Evolutionary conservation across 495 filamentous ascomycete genomes (phyloP), one percentile per base, ranked within the genome.

Genomic region (Aspergillus haitiensis): DNA sequence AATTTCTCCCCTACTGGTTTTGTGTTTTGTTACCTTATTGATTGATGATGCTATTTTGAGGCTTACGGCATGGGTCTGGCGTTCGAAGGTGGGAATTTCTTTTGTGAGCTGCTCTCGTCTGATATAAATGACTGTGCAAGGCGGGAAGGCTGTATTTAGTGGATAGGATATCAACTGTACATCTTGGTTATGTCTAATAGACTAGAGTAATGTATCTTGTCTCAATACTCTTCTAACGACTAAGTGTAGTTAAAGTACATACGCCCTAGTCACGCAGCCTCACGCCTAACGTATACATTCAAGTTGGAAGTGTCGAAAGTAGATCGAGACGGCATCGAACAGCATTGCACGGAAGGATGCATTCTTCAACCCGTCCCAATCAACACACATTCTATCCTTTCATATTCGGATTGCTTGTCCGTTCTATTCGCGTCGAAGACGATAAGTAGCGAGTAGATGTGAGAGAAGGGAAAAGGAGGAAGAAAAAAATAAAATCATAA

Each of bases 1-100:
- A 56, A 60, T 61, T 60, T 55, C 18, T 65, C 60, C 61, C 61
- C 59, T 63, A 42, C 39, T 61, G 31, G 5, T 63, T 57, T 67
- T 60, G 56, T 49, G 58, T 18, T 53, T 21, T 18, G n/a, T 47
- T 18, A 18, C n/a, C 5, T 42, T 66, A 63, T 68, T 69, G 64
- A 70, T 72, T 75, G 65, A 74, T 60, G 72, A 67, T 56, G 59
- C 56, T 61, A 64, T 69, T 67, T 27, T 62, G 60, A 70, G 59
- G 72, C 67, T 64, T 72, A 70, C 67, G 21, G 72, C 75, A 78
- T 78, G 70, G 73, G 67, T 56, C 60, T 67, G 75, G 75, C 71
- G 75, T 78, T 76, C 47, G 50, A 47, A 62, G 64, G 62, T 18
- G 60, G 64, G 40, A 50, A 52, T 64, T 58, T 57, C 62, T 66